Base-by-base conservation (phyloP, 352 stramenopile species). In the Stephanocyclus meneghinianus region DNA sequence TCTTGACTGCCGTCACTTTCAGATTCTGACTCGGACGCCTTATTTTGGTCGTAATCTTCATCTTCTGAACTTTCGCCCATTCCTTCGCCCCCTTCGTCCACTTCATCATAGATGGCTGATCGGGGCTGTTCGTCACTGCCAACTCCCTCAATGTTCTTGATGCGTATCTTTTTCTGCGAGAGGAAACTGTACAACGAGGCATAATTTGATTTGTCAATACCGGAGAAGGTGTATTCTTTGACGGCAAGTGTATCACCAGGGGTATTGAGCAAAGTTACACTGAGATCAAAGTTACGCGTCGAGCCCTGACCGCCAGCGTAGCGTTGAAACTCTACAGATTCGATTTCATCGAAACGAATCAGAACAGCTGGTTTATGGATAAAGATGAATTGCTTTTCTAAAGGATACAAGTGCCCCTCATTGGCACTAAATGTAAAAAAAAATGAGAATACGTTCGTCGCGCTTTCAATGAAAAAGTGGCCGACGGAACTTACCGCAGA, bases 341-440 rank as follows among this genome's bases (percentile, higher is more conserved):
- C 95, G 59, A 99, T 96, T 88, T 99, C 97, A 77, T 98, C 97
- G 89, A 98, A 99, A 68, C 95, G 94, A 86, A 99, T 98, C 74
- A 99, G 95, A 26, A 98, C 95, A 67, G 97, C 98, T 26, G 97
- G 97, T 86, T 99, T 99, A 92, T 99, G 96, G 81, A 99, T 99
- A 83, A 99, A 99, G 90, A 99, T 98, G 87, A 99, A 99, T 79
- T 96, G 98, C 88, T 95, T 98, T 76, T 99, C 96, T 13, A 99
- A 87, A 37, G 96, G 96, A 84, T 99, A 99, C 11, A 99, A 90
- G 68, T 98, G 92, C 29, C 97, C 97, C 76, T 97, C 97, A 84
- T 98, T 98, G 29, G 97, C 96, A 61, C 74, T 82, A 26, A 6
- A 21, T 53, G 18, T 35, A 37, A 97, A 97, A 60, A 97, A 87